Conservation (phyloP, 1,139 yeast genomes). For the Geotrichum histeridarum region DNA sequence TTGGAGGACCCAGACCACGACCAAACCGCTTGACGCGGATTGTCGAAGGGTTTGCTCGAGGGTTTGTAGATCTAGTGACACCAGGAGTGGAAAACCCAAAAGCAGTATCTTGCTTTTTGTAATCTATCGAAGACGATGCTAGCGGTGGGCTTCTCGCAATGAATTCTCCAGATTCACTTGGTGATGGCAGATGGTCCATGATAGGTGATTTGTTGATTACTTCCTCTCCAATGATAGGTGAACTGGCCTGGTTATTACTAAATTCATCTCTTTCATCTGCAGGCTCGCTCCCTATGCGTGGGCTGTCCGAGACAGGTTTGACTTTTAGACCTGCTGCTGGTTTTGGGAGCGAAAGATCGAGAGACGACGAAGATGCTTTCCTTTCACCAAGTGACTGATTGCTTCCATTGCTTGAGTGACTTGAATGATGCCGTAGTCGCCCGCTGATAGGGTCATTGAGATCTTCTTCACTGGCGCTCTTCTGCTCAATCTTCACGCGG, state of each 20-base stretch:
- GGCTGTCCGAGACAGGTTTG: background rate
- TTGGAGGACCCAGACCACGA: constrained; percentile 23
- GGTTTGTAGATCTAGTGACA: constrained; percentile 33
- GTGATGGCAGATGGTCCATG: background rate
- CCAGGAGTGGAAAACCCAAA: constrained; percentile 35
- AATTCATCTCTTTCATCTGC: background rate
- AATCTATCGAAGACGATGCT: background rate
- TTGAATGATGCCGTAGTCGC: constrained; percentile 12
- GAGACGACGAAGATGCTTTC: background rate
- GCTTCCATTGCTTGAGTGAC: constrained; percentile 11
- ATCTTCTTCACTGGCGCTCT: constrained; percentile 11
- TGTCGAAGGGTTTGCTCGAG: constrained; percentile 15
- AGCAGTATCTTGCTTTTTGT: background rate
- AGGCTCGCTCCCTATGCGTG: background rate
- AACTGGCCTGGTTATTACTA: background rate
- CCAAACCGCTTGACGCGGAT: constrained; percentile 23
- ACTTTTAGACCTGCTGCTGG: constrained; percentile 4
- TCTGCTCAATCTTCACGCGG: constrained; percentile 14
- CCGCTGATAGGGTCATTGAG: constrained; percentile 1
- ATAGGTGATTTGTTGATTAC: background rate
- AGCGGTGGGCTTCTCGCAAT: constrained; percentile 5
- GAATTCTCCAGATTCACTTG: background rate
- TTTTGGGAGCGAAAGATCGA: constrained; percentile 2
- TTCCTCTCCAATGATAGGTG: no score
- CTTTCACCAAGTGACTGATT: constrained; percentile 8